These are phyloP conservation scores for Orbilia blumenaviensis DNA, from an alignment of 2,329 filamentous ascomycete genomes.

Conservation along the genomic window DNA sequence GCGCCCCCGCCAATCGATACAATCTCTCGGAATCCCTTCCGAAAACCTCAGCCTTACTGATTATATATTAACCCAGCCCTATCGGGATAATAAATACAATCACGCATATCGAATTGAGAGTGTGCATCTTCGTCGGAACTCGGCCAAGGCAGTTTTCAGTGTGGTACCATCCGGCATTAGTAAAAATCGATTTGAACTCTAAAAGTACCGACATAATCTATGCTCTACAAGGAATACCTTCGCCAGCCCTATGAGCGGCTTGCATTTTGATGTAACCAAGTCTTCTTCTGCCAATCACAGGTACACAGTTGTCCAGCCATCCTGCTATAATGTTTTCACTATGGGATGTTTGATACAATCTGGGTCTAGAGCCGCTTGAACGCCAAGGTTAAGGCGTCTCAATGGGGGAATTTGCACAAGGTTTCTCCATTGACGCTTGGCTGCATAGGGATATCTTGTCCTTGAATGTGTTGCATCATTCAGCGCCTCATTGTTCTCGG, in stretches of 20 bases:
- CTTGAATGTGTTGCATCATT: slow-evolving; percentile 9
- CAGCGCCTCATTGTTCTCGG: too few species aligned
- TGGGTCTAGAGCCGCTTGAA: not conserved
- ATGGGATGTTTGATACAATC: not conserved
- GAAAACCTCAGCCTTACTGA: not conserved
- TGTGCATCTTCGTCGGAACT: slow-evolving; percentile 1
- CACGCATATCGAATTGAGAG: not conserved
- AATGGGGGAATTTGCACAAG: not conserved
- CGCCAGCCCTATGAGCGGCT: not conserved
- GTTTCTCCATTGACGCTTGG: not conserved
- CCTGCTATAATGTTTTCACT: too few species aligned
- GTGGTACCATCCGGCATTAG: too few species aligned
- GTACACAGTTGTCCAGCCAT: not conserved
- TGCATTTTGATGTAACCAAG: not conserved
- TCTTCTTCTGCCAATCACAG: not conserved
- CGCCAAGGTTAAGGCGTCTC: slow-evolving; percentile 6
- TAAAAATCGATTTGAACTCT: too few species aligned
- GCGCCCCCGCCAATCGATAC: too few species aligned
- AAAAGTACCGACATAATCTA: not conserved
- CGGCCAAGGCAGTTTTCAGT: slow-evolving; percentile 2
- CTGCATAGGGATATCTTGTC: slow-evolving; percentile 7
- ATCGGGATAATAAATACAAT: not conserved
- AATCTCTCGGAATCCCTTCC: not conserved
- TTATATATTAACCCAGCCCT: not conserved
- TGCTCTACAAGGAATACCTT: slow-evolving; percentile 2